Evolutionary conservation across 805 yeast genomes (phyloP).

Genomic region (Suhomyces emberorum): DNA sequence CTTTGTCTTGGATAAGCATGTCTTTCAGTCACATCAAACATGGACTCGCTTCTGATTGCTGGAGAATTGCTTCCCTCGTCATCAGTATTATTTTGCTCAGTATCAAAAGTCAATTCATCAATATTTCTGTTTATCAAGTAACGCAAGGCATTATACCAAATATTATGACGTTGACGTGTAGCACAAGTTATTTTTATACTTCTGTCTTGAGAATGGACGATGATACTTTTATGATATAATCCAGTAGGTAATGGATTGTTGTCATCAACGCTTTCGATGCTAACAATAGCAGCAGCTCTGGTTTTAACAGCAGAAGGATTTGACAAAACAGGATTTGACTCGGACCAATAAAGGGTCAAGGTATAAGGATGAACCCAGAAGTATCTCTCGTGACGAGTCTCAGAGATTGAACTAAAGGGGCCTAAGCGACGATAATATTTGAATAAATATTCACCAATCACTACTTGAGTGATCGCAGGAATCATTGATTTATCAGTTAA

Average conservation of each 20-base stretch:
- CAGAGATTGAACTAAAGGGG: slow-evolving; percentile 69
- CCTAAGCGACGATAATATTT: slow-evolving; percentile 81
- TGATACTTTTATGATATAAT: slow-evolving; percentile 75
- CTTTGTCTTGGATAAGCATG: slow-evolving; percentile 16
- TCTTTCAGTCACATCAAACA: slow-evolving; percentile 13
- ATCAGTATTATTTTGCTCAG: slow-evolving; percentile 22
- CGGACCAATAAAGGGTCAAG: slow-evolving; percentile 86
- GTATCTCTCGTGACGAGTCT: slow-evolving; percentile 82
- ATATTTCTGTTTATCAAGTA: slow-evolving; percentile 66
- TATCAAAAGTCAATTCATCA: slow-evolving; percentile 51
- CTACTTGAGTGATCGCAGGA: slow-evolving; percentile 86
- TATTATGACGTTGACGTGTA: slow-evolving; percentile 80
- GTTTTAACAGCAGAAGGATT: slow-evolving; percentile 67
- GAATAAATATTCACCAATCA: slow-evolving; percentile 85
- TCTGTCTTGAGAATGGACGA: slow-evolving; percentile 66
- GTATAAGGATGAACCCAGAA: slow-evolving; percentile 98
- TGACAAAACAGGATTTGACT: slow-evolving; percentile 69
- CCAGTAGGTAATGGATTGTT: slow-evolving; percentile 89
- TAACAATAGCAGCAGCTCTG: slow-evolving; percentile 73
- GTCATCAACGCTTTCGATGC: slow-evolving; percentile 79
- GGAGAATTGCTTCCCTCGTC: slow-evolving; percentile 12
- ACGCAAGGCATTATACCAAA: slow-evolving; percentile 83
- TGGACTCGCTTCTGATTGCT: slow-evolving; percentile 3
- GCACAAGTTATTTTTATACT: slow-evolving; percentile 81
- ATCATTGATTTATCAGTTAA: slow-evolving; percentile 68